Evolutionary conservation across 164 flowering plant species (phyloP), one percentile per base, ranked within the genome.

Genomic region (Piper longum): DNA sequence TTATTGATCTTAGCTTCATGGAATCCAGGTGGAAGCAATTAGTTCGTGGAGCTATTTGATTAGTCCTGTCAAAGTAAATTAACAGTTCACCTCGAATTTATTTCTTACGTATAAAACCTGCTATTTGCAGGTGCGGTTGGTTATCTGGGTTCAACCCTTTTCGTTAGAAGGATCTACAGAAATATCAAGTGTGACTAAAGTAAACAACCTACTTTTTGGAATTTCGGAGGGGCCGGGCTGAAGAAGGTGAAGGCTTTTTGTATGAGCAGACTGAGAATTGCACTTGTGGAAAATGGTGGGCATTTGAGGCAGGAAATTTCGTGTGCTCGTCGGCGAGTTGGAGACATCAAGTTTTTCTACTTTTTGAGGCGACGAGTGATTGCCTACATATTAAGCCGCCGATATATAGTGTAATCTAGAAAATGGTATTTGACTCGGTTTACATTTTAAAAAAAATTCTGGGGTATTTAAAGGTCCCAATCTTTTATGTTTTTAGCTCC

Each of bases 111-210:
- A 26, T 26, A 26, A 26, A 26, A 26, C 36, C 36, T 26, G 2
- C 62, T 69, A 16, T 44, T 5, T 68, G 62, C 83, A 90, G 97
- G 97, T 12, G 95, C 97, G 64, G 95, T 90, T 65, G 97, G 97
- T 42, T 83, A 83, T 66, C 77, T 90, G 67, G 97, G 92, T 52
- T 86, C 97, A 8, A 79, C 81, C 52, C 70, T 87, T 64, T 90
- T 87, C 64, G 95, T 90, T 63, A 78, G 95, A 69, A 84, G 95
- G 84, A 90, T 90, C 67, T 90, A 90, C 81, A 84, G 91, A 73
- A 87, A 90, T 78, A 90, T 90, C 78, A 90, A 87, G 67, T 87
- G 97, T 74, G 97, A 90, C 70, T 87, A 81, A 65, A 42, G 54
- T 43, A 54, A 11, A 43, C 5, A 55, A 5, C 54, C 59, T 18